phyloP scores from a whole-genome alignment of 2,329 filamentous ascomycete species.

The Colletotrichum musicola region DNA sequence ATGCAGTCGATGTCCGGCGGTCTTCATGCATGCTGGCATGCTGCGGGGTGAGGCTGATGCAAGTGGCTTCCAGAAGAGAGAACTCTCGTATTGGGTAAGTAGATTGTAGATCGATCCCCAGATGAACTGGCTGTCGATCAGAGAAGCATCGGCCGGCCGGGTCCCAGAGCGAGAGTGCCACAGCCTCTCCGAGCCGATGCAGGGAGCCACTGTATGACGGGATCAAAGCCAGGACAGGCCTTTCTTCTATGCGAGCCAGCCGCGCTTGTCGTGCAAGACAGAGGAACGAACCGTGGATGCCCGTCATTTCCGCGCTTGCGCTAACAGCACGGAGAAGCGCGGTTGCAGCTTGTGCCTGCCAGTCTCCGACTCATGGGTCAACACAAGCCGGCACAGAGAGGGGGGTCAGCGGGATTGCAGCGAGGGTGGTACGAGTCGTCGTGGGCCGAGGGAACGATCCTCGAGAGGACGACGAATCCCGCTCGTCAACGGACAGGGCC shows the following conservation, averaged over 20 bases:
- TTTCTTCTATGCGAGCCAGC: conserved; percentile 10
- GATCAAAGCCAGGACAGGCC: conserved; percentile 22
- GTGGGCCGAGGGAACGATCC: neutral
- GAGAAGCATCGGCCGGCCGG: conserved; percentile 11
- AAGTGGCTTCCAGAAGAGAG: neutral
- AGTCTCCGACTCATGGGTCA: conserved; percentile 19
- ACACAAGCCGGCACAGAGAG: conserved; percentile 1
- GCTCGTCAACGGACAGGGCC: neutral
- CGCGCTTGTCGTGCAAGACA: conserved; percentile 32
- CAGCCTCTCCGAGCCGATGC: neutral
- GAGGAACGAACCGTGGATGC: conserved; percentile 20
- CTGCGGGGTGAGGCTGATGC: conserved; percentile 33
- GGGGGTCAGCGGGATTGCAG: neutral
- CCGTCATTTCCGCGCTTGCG: conserved; percentile 34
- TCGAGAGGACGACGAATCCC: neutral
- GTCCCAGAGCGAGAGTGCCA: conserved; percentile 18
- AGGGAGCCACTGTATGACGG: conserved; percentile 30
- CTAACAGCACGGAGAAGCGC: conserved; percentile 30
- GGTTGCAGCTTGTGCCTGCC: conserved; percentile 13
- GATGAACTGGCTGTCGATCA: conserved; percentile 33
- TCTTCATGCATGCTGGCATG: conserved; percentile 27
- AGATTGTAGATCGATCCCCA: conserved; percentile 37
- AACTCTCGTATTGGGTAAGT: conserved; percentile 21
- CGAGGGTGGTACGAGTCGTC: neutral
- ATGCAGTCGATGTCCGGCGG: neutral